Percentiles rank a stretch among this genome's conserved stretches.
phyloP scores from a whole-genome alignment of 2,329 filamentous ascomycete genomes.

The Clonostachys rosea region DNA sequence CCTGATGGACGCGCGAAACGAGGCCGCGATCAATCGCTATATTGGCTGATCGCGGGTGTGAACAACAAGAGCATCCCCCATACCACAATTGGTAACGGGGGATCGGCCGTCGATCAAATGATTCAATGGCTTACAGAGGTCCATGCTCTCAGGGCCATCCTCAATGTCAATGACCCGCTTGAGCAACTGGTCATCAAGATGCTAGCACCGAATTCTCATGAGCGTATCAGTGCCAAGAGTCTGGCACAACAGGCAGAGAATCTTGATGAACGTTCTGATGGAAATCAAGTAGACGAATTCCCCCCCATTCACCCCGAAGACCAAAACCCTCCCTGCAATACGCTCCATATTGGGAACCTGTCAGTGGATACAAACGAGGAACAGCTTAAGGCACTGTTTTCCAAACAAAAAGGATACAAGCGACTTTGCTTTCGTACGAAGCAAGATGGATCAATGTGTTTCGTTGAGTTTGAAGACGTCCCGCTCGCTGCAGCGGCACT shows the following conservation, averaged over 20 bases:
- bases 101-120: slow-evolving; percentile 45
- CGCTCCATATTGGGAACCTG: slow-evolving; percentile 94
- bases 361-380: slow-evolving; percentile 91
- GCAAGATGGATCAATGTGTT: slow-evolving; percentile 95
- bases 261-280: no score
- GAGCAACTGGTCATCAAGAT: slow-evolving; percentile 49
- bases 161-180: slow-evolving; percentile 40
- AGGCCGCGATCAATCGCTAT: slow-evolving; percentile 42
- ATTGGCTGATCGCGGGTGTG: slow-evolving; percentile 55
- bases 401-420: slow-evolving; percentile 90
- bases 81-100: slow-evolving; percentile 27
- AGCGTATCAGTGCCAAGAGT: slow-evolving; percentile 33
- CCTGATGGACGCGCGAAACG: slow-evolving; percentile 45
- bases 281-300: slow-evolving; percentile 33
- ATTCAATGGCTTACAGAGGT: slow-evolving; percentile 51
- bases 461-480: slow-evolving; percentile 95
- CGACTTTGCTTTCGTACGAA: slow-evolving; percentile 92
- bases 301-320: slow-evolving; percentile 91
- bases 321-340: slow-evolving; percentile 96
- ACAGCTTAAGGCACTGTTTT: slow-evolving; percentile 90
- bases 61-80: slow-evolving; percentile 30
- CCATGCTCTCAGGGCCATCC: slow-evolving; percentile 37
- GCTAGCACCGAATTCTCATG: slow-evolving; percentile 43
- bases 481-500: slow-evolving; percentile 87
- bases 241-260: no score